Percentiles rank a stretch among this genome's conserved stretches.
phyloP scores from a whole-genome alignment of 2,329 filamentous ascomycete genomes.

The Triangularia verruculosa region DNA sequence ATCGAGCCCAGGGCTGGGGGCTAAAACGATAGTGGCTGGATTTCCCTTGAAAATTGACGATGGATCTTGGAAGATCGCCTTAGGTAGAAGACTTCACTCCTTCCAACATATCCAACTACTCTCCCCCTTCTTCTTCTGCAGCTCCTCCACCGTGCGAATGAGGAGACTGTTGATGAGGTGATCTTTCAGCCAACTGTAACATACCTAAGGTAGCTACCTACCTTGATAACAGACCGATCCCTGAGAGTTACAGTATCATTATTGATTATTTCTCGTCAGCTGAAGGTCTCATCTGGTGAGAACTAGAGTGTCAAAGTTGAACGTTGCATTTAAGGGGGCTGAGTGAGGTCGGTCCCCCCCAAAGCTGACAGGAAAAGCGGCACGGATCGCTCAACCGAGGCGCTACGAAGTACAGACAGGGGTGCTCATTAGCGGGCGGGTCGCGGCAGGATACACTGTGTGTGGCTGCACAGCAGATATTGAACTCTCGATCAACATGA shows the following conservation, averaged over 20 bases:
- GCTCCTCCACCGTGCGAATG: no score
- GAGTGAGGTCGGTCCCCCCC: not conserved
- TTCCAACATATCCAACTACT: no score
- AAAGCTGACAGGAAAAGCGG: not conserved
- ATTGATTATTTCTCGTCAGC: not conserved
- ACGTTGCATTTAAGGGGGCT: not conserved
- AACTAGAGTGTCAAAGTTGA: not conserved
- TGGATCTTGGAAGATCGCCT: no score
- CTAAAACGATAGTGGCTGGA: no score
- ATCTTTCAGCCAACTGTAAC: no score
- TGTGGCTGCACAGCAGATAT: not conserved
- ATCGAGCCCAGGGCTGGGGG: no score
- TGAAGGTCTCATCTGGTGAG: not conserved
- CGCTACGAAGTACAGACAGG: not conserved
- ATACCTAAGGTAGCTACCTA: no score
- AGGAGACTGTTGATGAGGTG: no score
- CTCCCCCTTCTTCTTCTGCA: no score
- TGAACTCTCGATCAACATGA: not conserved
- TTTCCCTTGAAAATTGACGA: no score
- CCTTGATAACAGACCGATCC: no score
- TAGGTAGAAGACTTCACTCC: no score
- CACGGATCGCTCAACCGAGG: not conserved
- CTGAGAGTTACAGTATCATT: not conserved
- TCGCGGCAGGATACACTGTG: not conserved
- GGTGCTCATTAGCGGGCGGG: not conserved